These are phyloP conservation scores for Penicillium arizonense DNA, from an alignment of 495 filamentous ascomycete genomes.

Conservation along the genomic window DNA sequence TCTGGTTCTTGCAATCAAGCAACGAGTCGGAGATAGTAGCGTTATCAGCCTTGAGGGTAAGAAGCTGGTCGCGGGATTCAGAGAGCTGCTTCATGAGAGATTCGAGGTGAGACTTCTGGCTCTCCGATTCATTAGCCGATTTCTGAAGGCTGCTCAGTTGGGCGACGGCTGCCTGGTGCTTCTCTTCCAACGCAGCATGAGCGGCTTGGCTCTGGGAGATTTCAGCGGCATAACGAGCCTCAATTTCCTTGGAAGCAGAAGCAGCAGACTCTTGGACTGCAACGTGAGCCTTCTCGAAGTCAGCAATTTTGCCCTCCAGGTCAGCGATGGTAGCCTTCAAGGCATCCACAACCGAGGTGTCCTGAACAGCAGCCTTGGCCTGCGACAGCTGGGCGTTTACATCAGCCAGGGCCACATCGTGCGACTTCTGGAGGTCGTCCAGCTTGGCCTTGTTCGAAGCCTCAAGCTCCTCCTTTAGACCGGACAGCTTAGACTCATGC, in stretches of 20 bases:
- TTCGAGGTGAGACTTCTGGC: constrained; percentile 35
- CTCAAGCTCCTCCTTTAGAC: constrained; percentile 37
- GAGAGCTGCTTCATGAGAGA: constrained; percentile 33
- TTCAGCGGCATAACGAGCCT: constrained; percentile 31
- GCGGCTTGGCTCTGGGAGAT: constrained; percentile 32
- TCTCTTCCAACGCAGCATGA: constrained; percentile 32
- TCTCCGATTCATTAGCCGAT: constrained; percentile 26
- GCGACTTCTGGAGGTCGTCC: constrained; percentile 37
- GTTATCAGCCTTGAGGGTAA: constrained; percentile 32
- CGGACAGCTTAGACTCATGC: constrained; percentile 41
- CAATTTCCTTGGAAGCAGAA: constrained; percentile 27
- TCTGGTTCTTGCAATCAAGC: constrained; percentile 30
- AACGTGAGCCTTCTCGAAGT: constrained; percentile 27
- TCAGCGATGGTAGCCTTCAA: constrained; percentile 37
- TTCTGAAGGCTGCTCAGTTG: constrained; percentile 38
- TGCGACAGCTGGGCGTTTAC: constrained; percentile 33
- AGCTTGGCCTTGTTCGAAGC: constrained; percentile 36
- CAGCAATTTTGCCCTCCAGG: constrained; percentile 37
- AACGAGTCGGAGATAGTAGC: constrained; percentile 28
- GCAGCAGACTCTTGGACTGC: constrained; percentile 28
- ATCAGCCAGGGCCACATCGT: constrained; percentile 33
- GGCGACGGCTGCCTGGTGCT: constrained; percentile 25
- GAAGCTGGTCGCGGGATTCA: constrained; percentile 34
- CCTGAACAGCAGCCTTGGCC: constrained; percentile 37
- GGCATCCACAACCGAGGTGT: constrained; percentile 36